Base-by-base conservation (phyloP, 805 yeast species). In the Starmerella geochares region DNA sequence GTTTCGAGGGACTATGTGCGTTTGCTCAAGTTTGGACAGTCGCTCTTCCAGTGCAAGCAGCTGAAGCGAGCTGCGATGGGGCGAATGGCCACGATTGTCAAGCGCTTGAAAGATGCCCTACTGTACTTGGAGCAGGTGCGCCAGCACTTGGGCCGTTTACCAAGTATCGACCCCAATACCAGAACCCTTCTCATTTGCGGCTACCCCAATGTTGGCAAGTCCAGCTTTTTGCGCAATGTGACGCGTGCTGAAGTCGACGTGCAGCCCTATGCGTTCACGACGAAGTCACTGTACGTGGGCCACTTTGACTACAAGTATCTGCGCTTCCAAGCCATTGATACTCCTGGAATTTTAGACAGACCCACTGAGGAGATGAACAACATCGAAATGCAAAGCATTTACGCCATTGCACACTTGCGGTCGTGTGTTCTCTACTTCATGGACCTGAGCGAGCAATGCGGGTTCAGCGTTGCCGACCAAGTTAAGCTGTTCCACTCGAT, bases 291-390 rank as follows among this genome's bases (percentile, higher is more conserved):
- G 61, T 92, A 86, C 62, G 99, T 92, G 52, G 99, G 99, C 59
- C 99, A 92, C 72, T 92, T 92, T 67, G 99, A 92, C 72, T 92
- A 92, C 74, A 92, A 92, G 72, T 94, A 92, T 69, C 74, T 92
- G 64, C 77, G 99, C 64, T 92, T 92, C 74, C 99, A 92, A 74
- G 98, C 97, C 50, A 92, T 92, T 65, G 99, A 92, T 70, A 92
- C 98, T 33, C 98, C 99, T 29, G 99, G 99, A 74, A 88, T 92
- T 62, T 75, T 92, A 67, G 99, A 92, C 70, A 81, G 97, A 68
- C 98, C 98, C 53, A 87, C 96, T 40, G 99, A 92, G 70, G 98
- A 92, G 67, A 92, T 92, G 99, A 92, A 92, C 75, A 92, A 92
- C 71, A 92, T 92, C 68, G 99, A 92, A 74, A 92, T 92, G 98